Base-by-base conservation (phyloP, 768 basidiomycete species). In the Kwoniella shandongensis region DNA sequence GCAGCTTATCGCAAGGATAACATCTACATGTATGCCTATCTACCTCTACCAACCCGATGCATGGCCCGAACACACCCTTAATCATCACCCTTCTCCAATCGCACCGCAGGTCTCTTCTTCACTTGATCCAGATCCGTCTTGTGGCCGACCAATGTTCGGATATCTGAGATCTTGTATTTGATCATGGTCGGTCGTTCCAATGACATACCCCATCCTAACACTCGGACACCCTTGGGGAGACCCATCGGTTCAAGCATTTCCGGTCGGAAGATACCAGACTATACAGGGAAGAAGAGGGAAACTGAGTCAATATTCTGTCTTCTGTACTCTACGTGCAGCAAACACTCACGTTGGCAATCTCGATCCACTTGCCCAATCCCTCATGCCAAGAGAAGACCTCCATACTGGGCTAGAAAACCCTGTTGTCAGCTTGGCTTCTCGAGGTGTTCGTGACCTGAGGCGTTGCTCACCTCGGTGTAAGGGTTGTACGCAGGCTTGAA, bases 171-270 rank as follows among this genome's bases (percentile, higher is more conserved):
- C 18, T 91, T 92, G 77, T 98, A 99, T 90, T 92, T 85, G 79
- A 99, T 98, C 96, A 99, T 98, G 0, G 96, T 98, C 17, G 96
- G 96, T 59, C 96, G 80, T 79, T 99, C 96, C 26, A 98, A 80
- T 70, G 86, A 84, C 61, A 99, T 83, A 44, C 96, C 96, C 91
- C 93, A 99, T 17, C 96, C 96, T 61, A 92, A 89, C 23, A 97
- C 94, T 23, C 92, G 86, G 11, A 98, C 91, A 70, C 92, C 92
- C 63, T 89, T 88, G 0, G 96, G 96, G 74, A 98, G 86, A 29
- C 96, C 96, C 93, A 98, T 97, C 6, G 96, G 92, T 75, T 92
- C 92, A 29, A 99, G 81, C 94, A 99, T 97, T 76, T 99, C 96
- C 3, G 96, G 96, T 30, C 96, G 85, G 86, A 99, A 99, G 89